Base-by-base conservation (phyloP, 345 rosid species). In the Brassica cretica region DNA sequence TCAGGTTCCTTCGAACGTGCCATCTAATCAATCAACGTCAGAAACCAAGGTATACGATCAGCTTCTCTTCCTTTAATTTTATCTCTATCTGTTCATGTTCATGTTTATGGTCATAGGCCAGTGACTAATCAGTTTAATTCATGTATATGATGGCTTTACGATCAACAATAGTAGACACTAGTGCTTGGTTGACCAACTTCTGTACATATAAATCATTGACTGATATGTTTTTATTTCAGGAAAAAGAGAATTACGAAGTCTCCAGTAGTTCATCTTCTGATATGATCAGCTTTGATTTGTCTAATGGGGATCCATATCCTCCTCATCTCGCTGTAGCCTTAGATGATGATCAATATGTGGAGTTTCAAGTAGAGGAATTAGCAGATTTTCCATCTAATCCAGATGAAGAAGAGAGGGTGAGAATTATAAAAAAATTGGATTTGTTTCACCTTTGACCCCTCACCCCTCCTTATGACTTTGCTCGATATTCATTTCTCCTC, bases 341-440 rank as follows among this genome's bases (percentile, higher is more conserved):
- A 73, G 94, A 89, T 51, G 92, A 88, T 79, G 97, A 92, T 74
- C 92, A 86, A 44, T 92, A 82, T 70, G 92, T 89, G 73, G 98
- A 92, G 85, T 92, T 88, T 80, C 88, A 88, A 64, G 83, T 94
- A 37, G 94, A 92, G 60, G 98, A 90, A 81, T 84, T 90, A 74
- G 61, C 84, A 58, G 97, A 93, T 75, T 89, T 88, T 78, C 98
- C 97, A 8, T 81, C 86, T 71, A 87, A 77, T 60, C 86, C 78
- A 33, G 92, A 88, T 84, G 97, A 90, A 85, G 97, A 94, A 85
- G 98, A 92, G 78, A 86, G 85, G 89, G 98, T 89, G 71, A 84
- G 87, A 60, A 14, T 27, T 29, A 76, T 35, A 35, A 24, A 49
- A 51, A 59, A 53, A 7, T 9, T 10, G 46, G 46, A 39, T 3